A percentile compares a stretch with the other conserved stretches of the same genome.
phyloP scores from a whole-genome alignment of 2,329 filamentous ascomycete species.

The Capronia americana region DNA sequence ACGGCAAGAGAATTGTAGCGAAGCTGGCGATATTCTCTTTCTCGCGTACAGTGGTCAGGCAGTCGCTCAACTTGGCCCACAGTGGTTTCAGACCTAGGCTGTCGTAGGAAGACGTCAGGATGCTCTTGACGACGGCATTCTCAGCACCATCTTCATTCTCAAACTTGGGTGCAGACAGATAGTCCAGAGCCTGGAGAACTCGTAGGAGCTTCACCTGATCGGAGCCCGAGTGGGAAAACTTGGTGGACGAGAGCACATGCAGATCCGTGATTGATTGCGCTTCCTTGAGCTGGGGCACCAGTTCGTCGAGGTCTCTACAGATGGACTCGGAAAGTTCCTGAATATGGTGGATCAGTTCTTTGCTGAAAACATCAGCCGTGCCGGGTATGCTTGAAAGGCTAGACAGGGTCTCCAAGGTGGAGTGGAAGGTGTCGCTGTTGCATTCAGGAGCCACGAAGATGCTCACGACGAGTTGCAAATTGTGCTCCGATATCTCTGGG shows the following conservation, averaged over 20 bases:
- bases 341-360: conserved; percentile 87
- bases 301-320: conserved; percentile 79
- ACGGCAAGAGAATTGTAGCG: conserved; percentile 88
- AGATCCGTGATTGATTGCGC: conserved; percentile 92
- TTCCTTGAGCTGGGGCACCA: conserved; percentile 83
- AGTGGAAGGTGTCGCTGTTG: conserved; percentile 96
- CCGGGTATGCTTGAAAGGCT: conserved; percentile 92
- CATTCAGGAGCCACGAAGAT: conserved; percentile 96
- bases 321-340: conserved; percentile 84
- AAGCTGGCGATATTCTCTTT: conserved; percentile 97
- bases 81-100: conserved; percentile 87
- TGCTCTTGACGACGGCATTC: conserved; percentile 72
- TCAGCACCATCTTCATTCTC: conserved; percentile 60
- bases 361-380: conserved; percentile 88
- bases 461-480: conserved; percentile 91
- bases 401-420: conserved; percentile 98
- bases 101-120: conserved; percentile 86
- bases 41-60: conserved; percentile 83
- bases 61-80: conserved; percentile 91
- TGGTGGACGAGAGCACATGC: conserved; percentile 89
- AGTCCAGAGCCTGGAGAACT: conserved; percentile 90
- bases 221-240: conserved; percentile 94
- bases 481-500: conserved; percentile 84
- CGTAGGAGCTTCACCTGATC: conserved; percentile 95
- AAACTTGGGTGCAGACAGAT: conserved; percentile 85